These are phyloP conservation scores for Fusarium nygamai DNA, from an alignment of 2,329 filamentous ascomycete species.

Conservation along the genomic window DNA sequence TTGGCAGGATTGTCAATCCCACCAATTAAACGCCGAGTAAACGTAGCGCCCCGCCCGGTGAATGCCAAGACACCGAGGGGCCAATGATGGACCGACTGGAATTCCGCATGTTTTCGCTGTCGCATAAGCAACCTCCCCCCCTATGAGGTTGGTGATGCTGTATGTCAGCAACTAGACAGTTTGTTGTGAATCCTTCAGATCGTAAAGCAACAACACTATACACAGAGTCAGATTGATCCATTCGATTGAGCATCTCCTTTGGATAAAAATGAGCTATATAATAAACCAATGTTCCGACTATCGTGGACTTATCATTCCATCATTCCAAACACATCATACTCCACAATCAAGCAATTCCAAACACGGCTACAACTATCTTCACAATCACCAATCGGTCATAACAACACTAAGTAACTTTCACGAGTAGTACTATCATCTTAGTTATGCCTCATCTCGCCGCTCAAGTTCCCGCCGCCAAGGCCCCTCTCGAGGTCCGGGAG, in stretches of 20 bases:
- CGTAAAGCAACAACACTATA: not conserved
- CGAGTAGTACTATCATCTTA: rapidly evolving
- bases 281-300: not conserved
- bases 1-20: no score
- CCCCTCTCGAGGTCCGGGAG: constrained; percentile 12
- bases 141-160: not conserved
- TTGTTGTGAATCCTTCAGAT: not conserved
- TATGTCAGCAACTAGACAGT: not conserved
- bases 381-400: rapidly evolving
- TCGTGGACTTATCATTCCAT: rapidly evolving
- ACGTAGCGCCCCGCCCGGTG: not conserved
- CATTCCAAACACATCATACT: rapidly evolving
- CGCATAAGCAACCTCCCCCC: constrained; percentile 1
- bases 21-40: not conserved
- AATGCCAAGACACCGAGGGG: constrained; percentile 20
- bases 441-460: constrained; percentile 32
- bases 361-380: rapidly evolving
- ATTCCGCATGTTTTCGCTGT: not conserved
- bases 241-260: rapidly evolving
- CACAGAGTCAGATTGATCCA: not conserved
- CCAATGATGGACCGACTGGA: not conserved
- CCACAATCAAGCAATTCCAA: not conserved
- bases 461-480: constrained; percentile 25
- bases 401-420: rapidly evolving
- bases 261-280: not conserved